Conservation (phyloP, 139 green algal species). For the Astrephomene gubernaculifera region DNA sequence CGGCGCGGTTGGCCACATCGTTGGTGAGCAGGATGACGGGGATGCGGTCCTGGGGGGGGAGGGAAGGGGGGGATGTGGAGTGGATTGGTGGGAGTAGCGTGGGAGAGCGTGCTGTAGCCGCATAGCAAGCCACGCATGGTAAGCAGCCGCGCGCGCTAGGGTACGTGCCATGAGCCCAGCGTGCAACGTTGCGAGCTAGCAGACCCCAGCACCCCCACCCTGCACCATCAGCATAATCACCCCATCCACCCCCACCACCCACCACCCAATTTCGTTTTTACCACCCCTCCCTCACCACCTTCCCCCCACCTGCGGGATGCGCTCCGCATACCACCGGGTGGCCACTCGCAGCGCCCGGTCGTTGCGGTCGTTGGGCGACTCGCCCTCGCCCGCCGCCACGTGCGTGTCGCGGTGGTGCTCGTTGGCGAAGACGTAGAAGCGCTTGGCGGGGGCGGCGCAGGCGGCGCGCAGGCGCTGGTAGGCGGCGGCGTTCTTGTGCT, state of each 20-base stretch:
- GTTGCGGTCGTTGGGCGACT: conserved; percentile 98
- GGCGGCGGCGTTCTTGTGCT: conserved; percentile 77
- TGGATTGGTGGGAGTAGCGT: too few species aligned
- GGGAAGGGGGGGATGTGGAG: not conserved
- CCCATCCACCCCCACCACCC: too few species aligned
- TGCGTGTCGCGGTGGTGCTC: conserved; percentile 93
- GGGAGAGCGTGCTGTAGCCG: too few species aligned
- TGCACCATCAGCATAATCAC: too few species aligned
- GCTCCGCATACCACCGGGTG: conserved; percentile 78
- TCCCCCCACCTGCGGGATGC: conserved; percentile 44
- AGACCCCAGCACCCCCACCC: too few species aligned
- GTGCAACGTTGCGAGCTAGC: too few species aligned
- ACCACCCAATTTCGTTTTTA: not conserved
- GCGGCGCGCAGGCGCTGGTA: conserved; percentile 88
- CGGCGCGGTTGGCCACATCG: conserved; percentile 85
- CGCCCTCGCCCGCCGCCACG: conserved; percentile 71
- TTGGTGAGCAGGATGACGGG: conserved; percentile 91
- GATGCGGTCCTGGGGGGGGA: conserved; percentile 37
- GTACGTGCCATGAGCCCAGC: too few species aligned
- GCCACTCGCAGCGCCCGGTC: conserved; percentile 95
- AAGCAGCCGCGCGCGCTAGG: too few species aligned
- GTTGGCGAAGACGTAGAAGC: conserved; percentile 97
- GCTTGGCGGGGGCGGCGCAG: conserved; percentile 60
- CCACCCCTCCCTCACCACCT: not conserved
- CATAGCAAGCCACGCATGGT: too few species aligned